Conservation (phyloP, 352 stramenopile species). For the Pythium myriotylum region DNA sequence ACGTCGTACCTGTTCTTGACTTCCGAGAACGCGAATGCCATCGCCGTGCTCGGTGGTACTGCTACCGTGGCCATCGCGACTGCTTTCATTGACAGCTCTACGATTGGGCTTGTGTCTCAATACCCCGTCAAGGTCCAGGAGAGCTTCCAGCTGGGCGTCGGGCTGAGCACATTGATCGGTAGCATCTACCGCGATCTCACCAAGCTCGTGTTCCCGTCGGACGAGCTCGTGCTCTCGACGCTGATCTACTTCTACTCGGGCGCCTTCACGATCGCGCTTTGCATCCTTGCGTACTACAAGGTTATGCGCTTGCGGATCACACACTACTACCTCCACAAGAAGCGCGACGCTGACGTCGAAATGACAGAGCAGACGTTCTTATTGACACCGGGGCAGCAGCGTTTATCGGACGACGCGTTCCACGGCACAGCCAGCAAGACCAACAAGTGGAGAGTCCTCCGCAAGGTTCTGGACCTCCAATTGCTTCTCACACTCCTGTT, state of each 20-base stretch:
- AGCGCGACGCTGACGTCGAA: slow-evolving; percentile 47
- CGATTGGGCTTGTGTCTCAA: slow-evolving; percentile 80
- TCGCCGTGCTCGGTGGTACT: slow-evolving; percentile 69
- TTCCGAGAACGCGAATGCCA: slow-evolving; percentile 63
- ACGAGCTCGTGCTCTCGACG: slow-evolving; percentile 65
- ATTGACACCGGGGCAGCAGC: slow-evolving; percentile 27
- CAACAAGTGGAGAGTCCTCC: slow-evolving; percentile 72
- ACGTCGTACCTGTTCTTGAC: slow-evolving; percentile 76
- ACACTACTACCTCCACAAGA: slow-evolving; percentile 44
- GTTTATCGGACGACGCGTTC: slow-evolving; percentile 26
- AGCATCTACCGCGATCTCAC: slow-evolving; percentile 83
- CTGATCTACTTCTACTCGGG: slow-evolving; percentile 87
- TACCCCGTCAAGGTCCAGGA: slow-evolving; percentile 79
- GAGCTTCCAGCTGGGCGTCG: slow-evolving; percentile 83
- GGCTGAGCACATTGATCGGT: slow-evolving; percentile 78
- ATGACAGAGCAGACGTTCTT: slow-evolving; percentile 59
- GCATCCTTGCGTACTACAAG: slow-evolving; percentile 76
- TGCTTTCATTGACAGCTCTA: slow-evolving; percentile 82
- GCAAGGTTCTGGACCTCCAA: slow-evolving; percentile 68
- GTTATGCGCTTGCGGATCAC: slow-evolving; percentile 61
- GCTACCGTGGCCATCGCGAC: slow-evolving; percentile 70
- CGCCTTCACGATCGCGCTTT: slow-evolving; percentile 76
- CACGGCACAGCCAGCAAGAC: slow-evolving; percentile 21
- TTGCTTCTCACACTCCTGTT: slow-evolving; percentile 75
- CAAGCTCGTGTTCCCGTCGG: slow-evolving; percentile 72